Percentiles rank a stretch among this genome's conserved stretches.
These are phyloP conservation scores for Leonotis leonurus DNA, from an alignment of 257 asterid species.

Conservation along the genomic window DNA sequence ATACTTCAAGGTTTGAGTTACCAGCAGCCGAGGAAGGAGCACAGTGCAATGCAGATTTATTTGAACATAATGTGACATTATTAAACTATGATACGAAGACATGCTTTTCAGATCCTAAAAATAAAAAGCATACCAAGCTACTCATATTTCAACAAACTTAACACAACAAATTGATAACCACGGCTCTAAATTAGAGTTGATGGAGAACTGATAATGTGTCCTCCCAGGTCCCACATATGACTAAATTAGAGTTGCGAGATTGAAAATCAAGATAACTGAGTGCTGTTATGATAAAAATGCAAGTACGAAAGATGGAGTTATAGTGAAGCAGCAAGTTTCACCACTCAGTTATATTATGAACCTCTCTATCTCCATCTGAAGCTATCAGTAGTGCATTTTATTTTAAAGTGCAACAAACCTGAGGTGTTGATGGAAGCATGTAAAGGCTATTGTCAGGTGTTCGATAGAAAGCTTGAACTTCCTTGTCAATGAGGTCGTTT, in stretches of 20 bases:
- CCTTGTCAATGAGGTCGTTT: conserved; percentile 81
- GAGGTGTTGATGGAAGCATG: conserved; percentile 97
- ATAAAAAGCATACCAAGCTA: neutral
- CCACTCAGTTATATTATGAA: neutral
- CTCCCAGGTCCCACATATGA: conserved; percentile 8
- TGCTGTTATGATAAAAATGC: neutral
- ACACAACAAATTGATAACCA: neutral
- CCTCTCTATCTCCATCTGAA: neutral
- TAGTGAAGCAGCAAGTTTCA: neutral
- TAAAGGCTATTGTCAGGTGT: conserved; percentile 86
- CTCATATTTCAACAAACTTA: neutral
- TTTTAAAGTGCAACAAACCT: conserved; percentile 46
- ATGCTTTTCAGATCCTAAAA: neutral
- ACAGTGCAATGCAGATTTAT: neutral
- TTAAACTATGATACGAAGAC: neutral
- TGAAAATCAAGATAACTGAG: conserved; percentile 1
- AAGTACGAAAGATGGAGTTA: neutral
- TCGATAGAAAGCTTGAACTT: conserved; percentile 80
- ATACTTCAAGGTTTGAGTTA: neutral
- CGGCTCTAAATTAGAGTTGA: too few species aligned
- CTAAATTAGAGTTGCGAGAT: conserved; percentile 2
- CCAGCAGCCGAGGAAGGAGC: neutral
- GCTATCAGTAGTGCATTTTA: conserved; percentile 7
- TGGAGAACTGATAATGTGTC: neutral
- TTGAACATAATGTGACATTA: neutral